Evolutionary conservation across 179 eudicot species (phyloP), one percentile per base, ranked within the genome.

Genomic region (Beta macrorhiza): DNA sequence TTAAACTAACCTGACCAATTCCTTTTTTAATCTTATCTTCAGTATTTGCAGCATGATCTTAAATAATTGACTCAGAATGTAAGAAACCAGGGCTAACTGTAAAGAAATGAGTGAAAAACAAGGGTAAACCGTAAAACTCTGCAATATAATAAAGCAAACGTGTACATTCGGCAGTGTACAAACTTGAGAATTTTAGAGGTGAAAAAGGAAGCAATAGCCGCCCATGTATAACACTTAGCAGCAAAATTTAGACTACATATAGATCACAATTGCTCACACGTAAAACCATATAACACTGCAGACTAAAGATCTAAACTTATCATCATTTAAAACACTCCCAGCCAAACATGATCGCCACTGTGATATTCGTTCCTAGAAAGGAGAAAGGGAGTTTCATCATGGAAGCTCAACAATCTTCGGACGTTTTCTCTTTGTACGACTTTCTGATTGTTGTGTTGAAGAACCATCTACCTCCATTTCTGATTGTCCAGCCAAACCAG

Each of bases 321-420:
- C 62, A 49, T 49, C 49, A 47, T 22, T 8, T 4, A 5, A 73
- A 29, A 68, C 19, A 63, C 25, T 32, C 55, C 68, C 14, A 44
- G 13, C 8, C 57, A 13, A 13, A 2, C 42, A 9, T 4, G 22
- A 67, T 65, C 9, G 20, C 32, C 53, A 19, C 1, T 32, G 29
- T 19, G 15, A 64, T 19, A 77, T 64, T 25, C 47, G 8, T 51
- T 70, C 68, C 76, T 52, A 57, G 56, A 42, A 9, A 56, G 62
- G 63, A 15, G 29, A 52, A 49, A 55, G 2, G 74, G 32, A n/a
- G 4, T 55, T 47, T 20, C 37, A 5, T 82, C 61, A 93, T 25
- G 91, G 72, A 22, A 93, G 97, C 89, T 88, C 98, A 71, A 93
- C 87, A 80, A 93, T 93, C 80, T 90, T 90, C 3, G 91, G 82